These are phyloP conservation scores for Alloteropsis semialata DNA, from an alignment of 176 grass and related monocot genomes.

Conservation along the genomic window DNA sequence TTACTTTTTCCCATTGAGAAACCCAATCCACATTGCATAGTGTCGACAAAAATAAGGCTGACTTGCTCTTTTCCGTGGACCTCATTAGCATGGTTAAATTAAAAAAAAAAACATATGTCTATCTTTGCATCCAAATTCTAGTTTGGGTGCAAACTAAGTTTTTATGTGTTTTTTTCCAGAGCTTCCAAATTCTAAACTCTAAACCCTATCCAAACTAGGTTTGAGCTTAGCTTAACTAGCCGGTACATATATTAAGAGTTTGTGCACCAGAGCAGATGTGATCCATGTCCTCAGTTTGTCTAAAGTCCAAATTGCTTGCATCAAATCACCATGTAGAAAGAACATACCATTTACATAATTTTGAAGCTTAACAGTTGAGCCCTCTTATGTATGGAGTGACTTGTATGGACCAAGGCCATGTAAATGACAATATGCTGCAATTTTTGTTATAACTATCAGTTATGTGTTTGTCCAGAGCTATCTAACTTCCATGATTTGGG, in stretches of 20 bases:
- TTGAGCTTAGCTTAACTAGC: constrained; percentile 9
- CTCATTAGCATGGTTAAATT: no score
- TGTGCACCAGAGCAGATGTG: background rate
- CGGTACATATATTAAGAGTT: background rate
- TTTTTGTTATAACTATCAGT: background rate
- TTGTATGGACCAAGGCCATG: background rate
- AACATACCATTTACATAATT: background rate
- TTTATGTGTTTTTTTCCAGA: no score
- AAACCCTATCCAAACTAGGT: background rate
- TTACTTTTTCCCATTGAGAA: no score
- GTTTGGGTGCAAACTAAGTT: no score
- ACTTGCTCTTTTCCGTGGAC: no score
- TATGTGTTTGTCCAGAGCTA: background rate
- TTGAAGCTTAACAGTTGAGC: background rate
- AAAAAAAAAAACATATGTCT: no score
- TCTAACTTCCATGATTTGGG: constrained; percentile 7
- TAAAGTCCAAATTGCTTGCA: constrained; percentile 6
- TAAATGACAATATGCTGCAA: background rate
- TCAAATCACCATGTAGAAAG: background rate
- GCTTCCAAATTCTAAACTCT: no score
- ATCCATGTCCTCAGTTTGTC: constrained; percentile 2
- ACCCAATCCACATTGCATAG: no score
- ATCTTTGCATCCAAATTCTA: no score
- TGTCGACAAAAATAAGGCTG: no score
- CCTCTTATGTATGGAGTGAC: background rate